Evolutionary conservation across 164 flowering plant species (phyloP).

Genomic region (Sextonia rubra): DNA sequence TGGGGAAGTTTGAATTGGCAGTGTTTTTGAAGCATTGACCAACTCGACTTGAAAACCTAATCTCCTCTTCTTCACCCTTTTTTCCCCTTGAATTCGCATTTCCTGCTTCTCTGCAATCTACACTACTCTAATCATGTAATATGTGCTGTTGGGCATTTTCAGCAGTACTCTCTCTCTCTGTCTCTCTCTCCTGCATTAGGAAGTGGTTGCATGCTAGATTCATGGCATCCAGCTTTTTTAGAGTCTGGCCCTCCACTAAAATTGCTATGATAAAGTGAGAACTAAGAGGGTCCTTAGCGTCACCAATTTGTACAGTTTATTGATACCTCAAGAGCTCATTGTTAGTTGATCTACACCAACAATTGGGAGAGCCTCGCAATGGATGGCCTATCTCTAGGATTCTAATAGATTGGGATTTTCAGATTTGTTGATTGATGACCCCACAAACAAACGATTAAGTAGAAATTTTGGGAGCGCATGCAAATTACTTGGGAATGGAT

Average conservation of each 20-base stretch:
- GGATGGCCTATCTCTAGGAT: too few species aligned
- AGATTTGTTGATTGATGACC: too few species aligned
- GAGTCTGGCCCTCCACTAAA: constrained; percentile 15
- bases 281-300: not conserved
- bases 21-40: constrained; percentile 28
- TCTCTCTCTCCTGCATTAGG: constrained; percentile 1
- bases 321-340: too few species aligned
- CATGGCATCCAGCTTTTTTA: constrained; percentile 29
- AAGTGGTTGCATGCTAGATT: constrained; percentile 17
- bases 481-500: too few species aligned
- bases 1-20: constrained; percentile 24
- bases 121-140: constrained; percentile 10
- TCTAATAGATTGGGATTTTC: too few species aligned
- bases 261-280: not conserved
- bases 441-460: too few species aligned
- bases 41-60: constrained; percentile 1
- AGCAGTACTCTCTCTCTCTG: constrained; percentile 9
- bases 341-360: too few species aligned
- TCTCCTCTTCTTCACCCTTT: not conserved
- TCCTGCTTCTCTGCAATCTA: not conserved
- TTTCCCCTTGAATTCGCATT: not conserved
- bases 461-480: too few species aligned
- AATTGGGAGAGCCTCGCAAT: too few species aligned
- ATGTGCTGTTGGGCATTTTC: constrained; percentile 20
- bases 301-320: not conserved